Evolutionary conservation across 805 yeast genomes (phyloP).

Genomic region (Myxozyma vanderwaltii): DNA sequence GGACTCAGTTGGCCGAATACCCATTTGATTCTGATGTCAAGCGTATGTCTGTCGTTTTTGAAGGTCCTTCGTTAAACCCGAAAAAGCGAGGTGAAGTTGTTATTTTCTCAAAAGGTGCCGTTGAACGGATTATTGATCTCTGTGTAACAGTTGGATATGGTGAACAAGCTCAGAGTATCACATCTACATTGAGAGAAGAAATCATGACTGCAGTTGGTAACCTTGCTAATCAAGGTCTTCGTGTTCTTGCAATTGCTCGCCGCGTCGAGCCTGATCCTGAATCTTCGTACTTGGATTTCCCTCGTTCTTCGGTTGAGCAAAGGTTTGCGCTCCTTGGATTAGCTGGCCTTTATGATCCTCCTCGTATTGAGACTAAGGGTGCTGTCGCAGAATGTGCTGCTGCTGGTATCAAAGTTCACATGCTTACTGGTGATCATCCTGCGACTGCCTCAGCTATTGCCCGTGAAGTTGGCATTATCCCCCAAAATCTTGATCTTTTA

Average conservation of each 20-base stretch:
- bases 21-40: conserved; percentile 77
- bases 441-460: conserved; percentile 80
- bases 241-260: conserved; percentile 73
- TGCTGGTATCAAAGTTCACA: conserved; percentile 78
- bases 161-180: conserved; percentile 19
- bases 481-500: conserved; percentile 50
- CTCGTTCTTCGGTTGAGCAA: conserved; percentile 54
- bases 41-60: conserved; percentile 68
- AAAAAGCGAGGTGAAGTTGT: conserved; percentile 14
- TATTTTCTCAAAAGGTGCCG: conserved; percentile 72
- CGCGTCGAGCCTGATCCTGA: conserved; percentile 38
- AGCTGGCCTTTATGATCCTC: conserved; percentile 81
- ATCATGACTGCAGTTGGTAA: conserved; percentile 61
- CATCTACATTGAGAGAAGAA: conserved; percentile 45
- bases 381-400: conserved; percentile 67
- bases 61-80: conserved; percentile 31
- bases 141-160: conserved; percentile 47
- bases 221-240: conserved; percentile 64
- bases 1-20: conserved; percentile 58
- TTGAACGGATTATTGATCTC: conserved; percentile 62
- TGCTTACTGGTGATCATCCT: conserved; percentile 82
- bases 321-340: conserved; percentile 63
- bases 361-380: conserved; percentile 66
- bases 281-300: conserved; percentile 35
- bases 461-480: conserved; percentile 75